These are phyloP conservation scores for Nicotiana noctiflora DNA, from an alignment of 257 asterid genomes.

Conservation along the genomic window DNA sequence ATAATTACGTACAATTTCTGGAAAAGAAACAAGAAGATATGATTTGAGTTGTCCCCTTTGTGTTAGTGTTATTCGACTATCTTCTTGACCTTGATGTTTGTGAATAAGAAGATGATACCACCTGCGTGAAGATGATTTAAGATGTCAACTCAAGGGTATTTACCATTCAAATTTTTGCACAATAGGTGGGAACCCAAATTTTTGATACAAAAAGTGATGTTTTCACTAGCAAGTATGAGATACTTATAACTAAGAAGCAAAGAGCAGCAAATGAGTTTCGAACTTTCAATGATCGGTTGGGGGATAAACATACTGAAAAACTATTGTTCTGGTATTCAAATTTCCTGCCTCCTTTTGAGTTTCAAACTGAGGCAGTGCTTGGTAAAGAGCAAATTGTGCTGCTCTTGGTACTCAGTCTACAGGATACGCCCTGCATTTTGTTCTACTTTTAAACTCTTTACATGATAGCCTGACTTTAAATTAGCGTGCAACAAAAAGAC, in stretches of 20 bases:
- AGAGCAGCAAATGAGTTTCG: no score
- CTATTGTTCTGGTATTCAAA: no score
- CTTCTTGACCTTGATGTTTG: slow-evolving; percentile 55
- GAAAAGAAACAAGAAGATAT: not conserved
- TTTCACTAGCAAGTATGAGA: no score
- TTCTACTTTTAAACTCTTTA: not conserved
- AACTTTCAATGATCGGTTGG: no score
- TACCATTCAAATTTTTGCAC: not conserved
- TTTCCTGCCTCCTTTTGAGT: no score
- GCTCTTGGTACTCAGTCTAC: not conserved
- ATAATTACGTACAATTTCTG: not conserved
- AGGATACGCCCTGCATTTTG: no score
- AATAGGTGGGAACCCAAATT: not conserved
- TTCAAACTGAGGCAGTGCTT: no score
- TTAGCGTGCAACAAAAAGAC: not conserved
- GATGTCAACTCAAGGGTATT: not conserved
- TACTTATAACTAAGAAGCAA: no score
- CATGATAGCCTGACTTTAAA: not conserved
- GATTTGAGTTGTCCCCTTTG: slow-evolving; percentile 6
- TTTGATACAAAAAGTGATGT: no score
- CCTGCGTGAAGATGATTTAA: slow-evolving; percentile 36
- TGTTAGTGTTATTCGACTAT: slow-evolving; percentile 18
- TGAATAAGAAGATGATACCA: slow-evolving; percentile 71
- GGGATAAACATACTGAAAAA: no score
- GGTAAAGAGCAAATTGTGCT: not conserved